phyloP scores from a whole-genome alignment of 768 basidiomycete genomes.

The Obba rivulosa region DNA sequence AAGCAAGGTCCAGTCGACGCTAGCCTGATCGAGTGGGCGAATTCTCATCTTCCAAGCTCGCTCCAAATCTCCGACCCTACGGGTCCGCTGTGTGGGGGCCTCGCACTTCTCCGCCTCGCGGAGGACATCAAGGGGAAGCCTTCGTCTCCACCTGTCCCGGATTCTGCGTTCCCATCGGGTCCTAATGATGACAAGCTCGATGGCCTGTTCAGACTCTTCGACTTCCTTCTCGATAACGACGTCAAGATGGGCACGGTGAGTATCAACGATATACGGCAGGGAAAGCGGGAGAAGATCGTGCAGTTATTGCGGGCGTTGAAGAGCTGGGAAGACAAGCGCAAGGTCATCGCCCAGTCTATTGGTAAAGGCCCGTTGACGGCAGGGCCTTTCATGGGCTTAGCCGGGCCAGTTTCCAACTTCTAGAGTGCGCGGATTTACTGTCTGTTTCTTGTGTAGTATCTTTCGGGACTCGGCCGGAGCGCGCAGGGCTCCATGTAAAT shows the following conservation, averaged over 20 bases:
- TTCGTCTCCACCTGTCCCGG: slow-evolving; percentile 65
- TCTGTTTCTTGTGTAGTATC: neutral
- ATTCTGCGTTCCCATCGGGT: slow-evolving; percentile 69
- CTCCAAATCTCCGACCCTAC: slow-evolving; percentile 48
- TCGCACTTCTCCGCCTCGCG: slow-evolving; percentile 78
- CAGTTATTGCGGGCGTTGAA: slow-evolving; percentile 75
- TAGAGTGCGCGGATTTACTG: neutral
- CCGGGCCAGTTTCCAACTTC: slow-evolving; percentile 3
- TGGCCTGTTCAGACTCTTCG: slow-evolving; percentile 84
- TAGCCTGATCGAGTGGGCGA: slow-evolving; percentile 83
- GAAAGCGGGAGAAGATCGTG: slow-evolving; percentile 74
- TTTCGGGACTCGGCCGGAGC: neutral
- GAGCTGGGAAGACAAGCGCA: slow-evolving; percentile 75
- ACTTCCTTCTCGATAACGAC: slow-evolving; percentile 88
- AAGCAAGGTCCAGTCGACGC: slow-evolving; percentile 32
- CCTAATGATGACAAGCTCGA: slow-evolving; percentile 76
- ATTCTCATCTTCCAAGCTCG: slow-evolving; percentile 66
- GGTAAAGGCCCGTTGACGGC: slow-evolving; percentile 26
- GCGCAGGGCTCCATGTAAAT: too few relatives aligned
- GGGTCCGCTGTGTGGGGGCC: slow-evolving; percentile 53
- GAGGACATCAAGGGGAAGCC: slow-evolving; percentile 71
- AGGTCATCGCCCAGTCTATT: slow-evolving; percentile 47
- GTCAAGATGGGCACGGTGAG: slow-evolving; percentile 88
- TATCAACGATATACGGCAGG: slow-evolving; percentile 87
- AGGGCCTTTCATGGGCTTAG: slow-evolving; percentile 22